Evolutionary conservation across 768 basidiomycete genomes (phyloP).

Genomic region (Mycena venus): DNA sequence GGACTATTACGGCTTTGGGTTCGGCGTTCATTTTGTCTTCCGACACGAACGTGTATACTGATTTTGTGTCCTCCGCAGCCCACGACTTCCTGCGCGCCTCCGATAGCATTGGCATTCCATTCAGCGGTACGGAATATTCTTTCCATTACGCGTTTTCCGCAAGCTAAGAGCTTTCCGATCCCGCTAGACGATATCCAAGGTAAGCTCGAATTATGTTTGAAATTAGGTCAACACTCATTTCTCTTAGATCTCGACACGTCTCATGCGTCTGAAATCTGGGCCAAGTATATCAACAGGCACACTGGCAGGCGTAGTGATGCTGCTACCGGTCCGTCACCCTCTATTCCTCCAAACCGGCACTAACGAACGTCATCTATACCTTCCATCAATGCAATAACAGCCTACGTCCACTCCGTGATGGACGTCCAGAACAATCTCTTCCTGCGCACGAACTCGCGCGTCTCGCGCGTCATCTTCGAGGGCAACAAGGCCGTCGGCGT

Average conservation of each 20-base stretch:
- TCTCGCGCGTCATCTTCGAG: conserved; percentile 79
- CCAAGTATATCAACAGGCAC: conserved; percentile 82
- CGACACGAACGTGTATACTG: neutral
- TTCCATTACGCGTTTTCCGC: neutral
- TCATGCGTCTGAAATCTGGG: conserved; percentile 80
- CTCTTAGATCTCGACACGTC: conserved; percentile 65
- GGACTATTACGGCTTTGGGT: conserved; percentile 66
- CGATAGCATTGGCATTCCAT: conserved; percentile 72
- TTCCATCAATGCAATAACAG: neutral
- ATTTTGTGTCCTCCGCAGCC: conserved; percentile 43
- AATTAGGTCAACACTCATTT: neutral
- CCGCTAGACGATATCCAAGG: conserved; percentile 74
- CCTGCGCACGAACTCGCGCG: conserved; percentile 76
- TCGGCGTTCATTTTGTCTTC: neutral
- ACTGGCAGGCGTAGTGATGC: conserved; percentile 81
- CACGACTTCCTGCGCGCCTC: conserved; percentile 79
- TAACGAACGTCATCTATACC: no score
- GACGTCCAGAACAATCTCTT: conserved; percentile 76
- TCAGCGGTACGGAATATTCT: conserved; percentile 63
- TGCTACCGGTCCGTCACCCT: conserved; percentile 64
- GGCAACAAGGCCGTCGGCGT: conserved; percentile 80
- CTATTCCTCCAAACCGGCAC: neutral
- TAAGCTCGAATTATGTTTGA: conserved; percentile 19
- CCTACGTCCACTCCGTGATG: conserved; percentile 20
- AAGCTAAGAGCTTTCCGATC: neutral